Base-by-base conservation (phyloP, 2,329 filamentous ascomycete genomes). In the Aspergillus sergii region DNA sequence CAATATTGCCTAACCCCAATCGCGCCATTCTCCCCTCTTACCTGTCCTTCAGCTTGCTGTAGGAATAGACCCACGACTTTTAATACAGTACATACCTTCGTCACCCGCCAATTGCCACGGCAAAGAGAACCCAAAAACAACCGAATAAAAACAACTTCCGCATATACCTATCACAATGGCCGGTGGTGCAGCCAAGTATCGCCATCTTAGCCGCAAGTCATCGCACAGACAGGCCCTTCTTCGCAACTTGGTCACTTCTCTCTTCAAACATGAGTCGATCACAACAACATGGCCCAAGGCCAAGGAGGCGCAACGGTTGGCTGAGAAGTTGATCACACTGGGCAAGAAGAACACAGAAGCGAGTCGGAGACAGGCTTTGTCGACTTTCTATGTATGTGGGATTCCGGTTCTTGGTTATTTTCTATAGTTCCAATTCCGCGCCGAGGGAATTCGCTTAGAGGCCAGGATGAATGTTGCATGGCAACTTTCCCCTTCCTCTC, bases 231-330 rank as follows among this genome's bases (percentile, higher is more conserved):
- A 94, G 82, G 94, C 95, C 59, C 88, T 99, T 71, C 89, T 99
- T 70, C 93, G 95, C 75, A 97, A 98, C 81, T 85, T 99, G 65
- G 94, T 98, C 77, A 97, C 94, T 70, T 95, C 94, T 60, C 91
- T 99, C 69, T 91, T 99, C 81, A 86, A 92, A 79, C 89, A 96
- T 80, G 95, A 99, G 83, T 89, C 92, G 67, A 96, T 99, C 82
- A 89, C 90, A 68, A 99, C 95, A 57, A 97, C 95, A 81, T 97
- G 91, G 86, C 89, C 91, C 77, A 98, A 98, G 82, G 95, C 95
- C 55, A 99, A 98, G 81, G 95, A 99, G 83, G 92, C 95, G 23
- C 95, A 99, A 81, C 87, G 92, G 50, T 79, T 98, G 71, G 95
- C 94, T 9, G 95, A 99, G 77, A 96, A 96, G 83, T 84, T 98